Evolutionary conservation across 352 stramenopile species (phyloP).

Genomic region (Globisporangium parvum): DNA sequence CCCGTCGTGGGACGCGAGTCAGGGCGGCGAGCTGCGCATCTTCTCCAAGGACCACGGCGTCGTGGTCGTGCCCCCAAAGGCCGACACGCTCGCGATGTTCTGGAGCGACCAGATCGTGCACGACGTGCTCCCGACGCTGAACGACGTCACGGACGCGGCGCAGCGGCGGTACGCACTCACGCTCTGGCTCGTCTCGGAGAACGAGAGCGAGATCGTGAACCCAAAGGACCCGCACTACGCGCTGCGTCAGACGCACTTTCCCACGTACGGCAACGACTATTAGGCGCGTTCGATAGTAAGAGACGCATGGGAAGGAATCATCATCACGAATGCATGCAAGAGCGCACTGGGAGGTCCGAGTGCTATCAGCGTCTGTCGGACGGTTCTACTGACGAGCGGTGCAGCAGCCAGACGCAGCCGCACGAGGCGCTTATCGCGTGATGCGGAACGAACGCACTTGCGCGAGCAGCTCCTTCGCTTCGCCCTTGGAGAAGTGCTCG

Average conservation of each 20-base stretch:
- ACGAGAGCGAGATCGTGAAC: slow-evolving; percentile 43
- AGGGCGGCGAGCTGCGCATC: slow-evolving; percentile 53
- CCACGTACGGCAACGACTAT: slow-evolving; percentile 13
- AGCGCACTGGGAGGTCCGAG: no score
- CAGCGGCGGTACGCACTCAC: slow-evolving; percentile 76
- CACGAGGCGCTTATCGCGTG: slow-evolving; percentile 62
- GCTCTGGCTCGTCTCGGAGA: slow-evolving; percentile 75
- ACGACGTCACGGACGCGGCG: slow-evolving; percentile 20
- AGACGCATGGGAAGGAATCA: neutral
- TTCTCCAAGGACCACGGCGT: slow-evolving; percentile 26
- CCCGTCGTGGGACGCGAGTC: slow-evolving; percentile 40
- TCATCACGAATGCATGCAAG: neutral
- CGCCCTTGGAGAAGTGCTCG: slow-evolving; percentile 94
- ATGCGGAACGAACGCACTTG: slow-evolving; percentile 97
- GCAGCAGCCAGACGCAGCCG: no score
- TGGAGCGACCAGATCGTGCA: slow-evolving; percentile 84
- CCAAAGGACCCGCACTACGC: slow-evolving; percentile 25
- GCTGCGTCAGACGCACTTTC: slow-evolving; percentile 34
- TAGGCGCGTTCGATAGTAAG: neutral
- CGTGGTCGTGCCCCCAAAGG: slow-evolving; percentile 51
- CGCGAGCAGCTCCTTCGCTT: slow-evolving; percentile 93
- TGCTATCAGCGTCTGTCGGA: no score
- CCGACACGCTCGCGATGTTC: slow-evolving; percentile 85
- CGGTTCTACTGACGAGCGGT: no score
- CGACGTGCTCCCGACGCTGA: slow-evolving; percentile 61